Base-by-base conservation (phyloP, 164 flowering plant genomes). In the Vitis amurensis region DNA sequence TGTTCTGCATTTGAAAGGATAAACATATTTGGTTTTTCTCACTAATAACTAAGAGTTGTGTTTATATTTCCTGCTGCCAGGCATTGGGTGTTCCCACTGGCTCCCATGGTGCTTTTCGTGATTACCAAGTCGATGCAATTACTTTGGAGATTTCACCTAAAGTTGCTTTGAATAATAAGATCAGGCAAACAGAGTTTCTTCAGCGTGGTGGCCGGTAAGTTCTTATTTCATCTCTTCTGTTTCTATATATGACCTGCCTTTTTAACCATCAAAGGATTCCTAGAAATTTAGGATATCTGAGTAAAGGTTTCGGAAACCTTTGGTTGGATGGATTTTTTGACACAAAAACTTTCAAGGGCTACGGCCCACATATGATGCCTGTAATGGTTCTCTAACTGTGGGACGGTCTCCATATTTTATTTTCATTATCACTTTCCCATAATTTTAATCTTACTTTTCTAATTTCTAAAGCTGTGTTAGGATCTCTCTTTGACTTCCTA, bases 71-170 rank as follows among this genome's bases (percentile, higher is more conserved):
- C 16, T 61, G 44, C 53, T 74, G 14, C 66, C 68, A 95, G 98
- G 99, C 97, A 48, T 71, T 95, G 63, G 99, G 99, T 66, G 78
- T 95, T 59, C 97, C 97, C 19, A 90, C 94, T 57, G 92, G 94
- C 63, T 75, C 92, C 8, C 94, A 90, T 79, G 94, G 95, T 63
- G 97, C 93, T 74, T 92, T 92, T 66, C 94, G 93, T 65, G 94
- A 90, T 78, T 92, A 90, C 76, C 97, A 92, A 85, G 84, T 92
- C 74, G 97, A 92, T 81, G 93, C 97, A 68, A 77, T 92, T 59
- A 90, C 98, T 73, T 73, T 93, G 80, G 92, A 87, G 64, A 72
- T 95, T 55, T 88, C 90, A 59, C 83, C 94, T 1, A 86, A 61
- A 79, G 55, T 76, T 74, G 71, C 85, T 55, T 64, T 79, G 31